Base-by-base conservation (phyloP, 768 basidiomycete species). In the Boletus subparvulus region DNA sequence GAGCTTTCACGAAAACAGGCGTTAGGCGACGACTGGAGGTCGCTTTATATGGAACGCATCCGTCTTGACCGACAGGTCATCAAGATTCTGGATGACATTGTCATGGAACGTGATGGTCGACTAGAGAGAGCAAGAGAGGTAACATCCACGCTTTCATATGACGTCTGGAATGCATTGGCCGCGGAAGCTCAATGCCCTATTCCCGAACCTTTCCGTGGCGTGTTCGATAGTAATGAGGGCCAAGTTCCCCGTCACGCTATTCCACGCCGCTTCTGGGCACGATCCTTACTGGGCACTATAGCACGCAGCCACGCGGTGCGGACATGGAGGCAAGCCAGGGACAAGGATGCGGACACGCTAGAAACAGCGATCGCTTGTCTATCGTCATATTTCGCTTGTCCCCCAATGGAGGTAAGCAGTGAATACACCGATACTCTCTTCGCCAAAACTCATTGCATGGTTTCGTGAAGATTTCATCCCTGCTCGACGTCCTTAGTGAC, bases 91-190 rank as follows among this genome's bases (percentile, higher is more conserved):
- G 74, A 80, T 49, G 61, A 59, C 26, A 77, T 86, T 40, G 66
- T 80, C 10, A 33, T 54, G 46, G 61, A 72, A 17, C 71, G 76
- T 33, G 60, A 64, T n/a, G 71, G 68, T 14, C 74, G 83, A 53
- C 70, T 74, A 43, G 69, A 71, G 33, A 63, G 68, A 56, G 80
- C 80, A 16, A 65, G 73, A 43, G 65, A 70, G 37, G 56, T 84
- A 13, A 70, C 65, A 24, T 65, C 73, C n/a, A 68, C 68, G 40
- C 68, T 78, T 60, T 75, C 75, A 12, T 77, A 81, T 58, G 86
- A 86, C 56, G 75, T 79, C 39, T 86, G 82, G 82, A 80, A 85
- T 62, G 77, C 67, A 17, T 64, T 86, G 52, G 73, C 78, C 19
- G 60, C 74, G 14, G 77, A 79, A 61, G 64, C 72, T 30, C 62